Percentiles rank a stretch among this genome's conserved stretches.
These are phyloP conservation scores for Eimeria sp. DNA, from an alignment of 169 alveolate species.

Conservation along the genomic window DNA sequence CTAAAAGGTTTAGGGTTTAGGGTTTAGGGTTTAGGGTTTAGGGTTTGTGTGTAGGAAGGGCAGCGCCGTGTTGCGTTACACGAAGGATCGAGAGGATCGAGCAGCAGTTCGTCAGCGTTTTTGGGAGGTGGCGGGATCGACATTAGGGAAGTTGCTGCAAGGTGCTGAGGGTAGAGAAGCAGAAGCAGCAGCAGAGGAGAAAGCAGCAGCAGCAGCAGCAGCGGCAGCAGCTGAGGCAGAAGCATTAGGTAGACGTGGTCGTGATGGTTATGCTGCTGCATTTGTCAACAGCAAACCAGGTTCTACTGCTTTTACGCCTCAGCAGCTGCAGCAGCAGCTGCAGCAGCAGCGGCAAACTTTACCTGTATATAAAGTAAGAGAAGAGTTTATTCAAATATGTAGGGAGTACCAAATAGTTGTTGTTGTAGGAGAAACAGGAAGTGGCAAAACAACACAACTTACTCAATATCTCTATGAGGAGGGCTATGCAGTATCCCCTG, in stretches of 20 bases:
- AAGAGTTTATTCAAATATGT: constrained; percentile 90
- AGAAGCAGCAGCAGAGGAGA: constrained; percentile 83
- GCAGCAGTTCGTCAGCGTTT: constrained; percentile 83
- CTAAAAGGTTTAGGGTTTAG: too few relatives aligned
- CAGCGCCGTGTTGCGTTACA: constrained; percentile 46
- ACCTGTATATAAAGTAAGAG: constrained; percentile 91
- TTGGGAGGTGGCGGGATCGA: constrained; percentile 81
- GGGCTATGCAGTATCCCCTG: constrained; percentile 95
- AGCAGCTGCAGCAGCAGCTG: constrained; percentile 93
- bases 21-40: constrained; percentile 79
- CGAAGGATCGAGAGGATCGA: constrained; percentile 75
- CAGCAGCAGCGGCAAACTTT: constrained; percentile 94
- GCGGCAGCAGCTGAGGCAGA: constrained; percentile 84
- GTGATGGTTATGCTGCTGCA: constrained; percentile 87
- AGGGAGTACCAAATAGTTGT: constrained; percentile 97
- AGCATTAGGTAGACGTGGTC: constrained; percentile 82
- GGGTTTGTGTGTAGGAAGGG: constrained; percentile 84
- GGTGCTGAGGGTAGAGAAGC: constrained; percentile 64
- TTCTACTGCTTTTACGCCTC: constrained; percentile 84
- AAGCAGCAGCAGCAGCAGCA: constrained; percentile 84
- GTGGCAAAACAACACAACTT: constrained; percentile 99
- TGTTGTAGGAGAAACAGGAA: constrained; percentile 99
- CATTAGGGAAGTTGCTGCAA: constrained; percentile 61
- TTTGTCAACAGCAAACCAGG: constrained; percentile 89
- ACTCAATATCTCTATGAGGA: constrained; percentile 93